phyloP scores from a whole-genome alignment of 345 rosid species.

The sweet orange (Citrus sinensis) region DNA sequence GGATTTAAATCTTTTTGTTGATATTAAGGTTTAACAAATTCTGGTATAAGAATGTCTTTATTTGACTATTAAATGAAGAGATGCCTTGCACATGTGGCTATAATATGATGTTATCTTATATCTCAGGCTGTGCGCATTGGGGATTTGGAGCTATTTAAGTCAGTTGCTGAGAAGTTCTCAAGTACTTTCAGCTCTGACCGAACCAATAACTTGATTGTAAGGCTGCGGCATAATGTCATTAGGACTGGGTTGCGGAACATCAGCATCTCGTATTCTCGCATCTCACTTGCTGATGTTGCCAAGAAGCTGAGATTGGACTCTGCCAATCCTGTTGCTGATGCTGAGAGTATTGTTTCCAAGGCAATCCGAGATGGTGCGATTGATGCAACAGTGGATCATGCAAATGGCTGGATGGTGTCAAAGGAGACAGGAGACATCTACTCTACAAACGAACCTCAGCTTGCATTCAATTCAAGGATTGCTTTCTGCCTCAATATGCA shows the following conservation, averaged over 20 bases:
- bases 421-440: constrained; percentile 60
- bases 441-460: constrained; percentile 56
- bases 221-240: constrained; percentile 54
- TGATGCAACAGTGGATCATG: constrained; percentile 51
- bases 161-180: constrained; percentile 56
- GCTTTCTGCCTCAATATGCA: constrained; percentile 64
- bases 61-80: background rate
- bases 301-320: constrained; percentile 55
- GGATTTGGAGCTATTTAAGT: constrained; percentile 54
- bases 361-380: constrained; percentile 61
- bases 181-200: constrained; percentile 38
- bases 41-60: background rate
- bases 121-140: constrained; percentile 58
- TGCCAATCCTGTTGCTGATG: constrained; percentile 48
- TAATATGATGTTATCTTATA: background rate
- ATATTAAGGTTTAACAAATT: background rate
- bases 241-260: constrained; percentile 57
- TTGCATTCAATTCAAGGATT: constrained; percentile 52
- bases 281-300: constrained; percentile 52
- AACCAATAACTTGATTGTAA: constrained; percentile 44
- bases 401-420: constrained; percentile 54
- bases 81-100: background rate
- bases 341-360: constrained; percentile 58
- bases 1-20: background rate
- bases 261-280: constrained; percentile 56